Base-by-base conservation (phyloP, 768 basidiomycete genomes). In the Daedalea quercina region DNA sequence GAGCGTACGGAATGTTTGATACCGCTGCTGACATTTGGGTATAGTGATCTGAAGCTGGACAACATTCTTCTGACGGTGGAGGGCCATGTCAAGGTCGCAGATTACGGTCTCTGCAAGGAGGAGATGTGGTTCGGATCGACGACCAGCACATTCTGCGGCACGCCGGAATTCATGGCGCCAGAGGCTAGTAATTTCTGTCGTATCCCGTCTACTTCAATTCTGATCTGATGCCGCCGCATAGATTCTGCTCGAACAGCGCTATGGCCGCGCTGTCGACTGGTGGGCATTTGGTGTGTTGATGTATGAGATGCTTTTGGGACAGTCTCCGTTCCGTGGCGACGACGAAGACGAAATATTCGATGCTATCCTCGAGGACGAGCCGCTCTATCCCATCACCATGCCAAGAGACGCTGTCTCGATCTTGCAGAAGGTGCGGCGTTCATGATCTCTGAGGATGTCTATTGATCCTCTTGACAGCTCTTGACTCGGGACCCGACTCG, bases 301-400 rank as follows among this genome's bases (percentile, higher is more conserved):
- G 23, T 99, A 99, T 67, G 96, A 99, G 72, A 99, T 99, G 96
- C 71, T 99, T 50, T 78, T 98, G 23, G 96, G 96, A 44, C 96
- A 98, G 71, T 98, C 96, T 3, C 96, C 96, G 2, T 99, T 99
- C 86, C 86, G 94, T 43, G 96, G 96, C 53, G 96, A 99, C 62
- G 96, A 98, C 60, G 96, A 98, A 68, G 96, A 99, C 65, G 96
- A 99, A 76, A 98, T 99, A 54, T 99, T 98, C 67, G 96, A 99
- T 68, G 96, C 96, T 37, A 98, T 99, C 60, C 72, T 99, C 28
- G 96, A 98, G 69, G 96, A 99, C 64, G 96, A 98, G 67, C 95
- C 94, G 24, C 67, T 99, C 55, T 99, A 98, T 70, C 96, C 96
- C 1, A 98, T 99, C 60, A 97, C 96, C 6, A 99, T 99, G 96